A percentile compares a stretch with the other conserved stretches of the same genome.
phyloP scores from a whole-genome alignment of 805 yeast species.

The Metschnikowia kunwiensis region DNA sequence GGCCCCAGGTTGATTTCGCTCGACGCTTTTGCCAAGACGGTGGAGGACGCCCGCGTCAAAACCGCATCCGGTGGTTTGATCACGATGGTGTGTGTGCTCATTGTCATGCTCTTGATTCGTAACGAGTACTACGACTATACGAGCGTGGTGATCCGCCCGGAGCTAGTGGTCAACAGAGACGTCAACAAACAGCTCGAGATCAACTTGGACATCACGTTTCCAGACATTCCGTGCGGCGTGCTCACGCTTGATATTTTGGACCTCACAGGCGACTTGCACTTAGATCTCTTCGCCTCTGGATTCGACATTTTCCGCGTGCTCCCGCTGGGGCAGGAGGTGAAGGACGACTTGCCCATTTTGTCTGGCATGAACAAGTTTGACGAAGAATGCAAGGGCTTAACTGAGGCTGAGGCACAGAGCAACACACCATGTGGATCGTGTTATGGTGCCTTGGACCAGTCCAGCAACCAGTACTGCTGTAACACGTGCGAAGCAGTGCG shows the following conservation, averaged over 20 bases:
- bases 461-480: constrained; percentile 61
- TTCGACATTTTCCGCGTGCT: constrained; percentile 68
- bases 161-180: constrained; percentile 84
- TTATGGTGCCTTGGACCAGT: constrained; percentile 64
- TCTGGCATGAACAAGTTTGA: constrained; percentile 24
- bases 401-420: constrained; percentile 36
- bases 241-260: constrained; percentile 85
- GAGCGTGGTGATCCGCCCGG: constrained; percentile 67
- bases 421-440: constrained; percentile 71
- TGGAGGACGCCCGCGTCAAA: constrained; percentile 85
- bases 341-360: constrained; percentile 26
- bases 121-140: constrained; percentile 79
- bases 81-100: constrained; percentile 63
- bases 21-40: constrained; percentile 92
- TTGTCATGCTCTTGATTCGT: constrained; percentile 59
- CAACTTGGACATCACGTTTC: constrained; percentile 79
- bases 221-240: constrained; percentile 79
- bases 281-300: constrained; percentile 67
- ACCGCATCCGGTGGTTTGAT: constrained; percentile 90
- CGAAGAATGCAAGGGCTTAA: constrained; percentile 32
- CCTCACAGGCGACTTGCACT: constrained; percentile 77
- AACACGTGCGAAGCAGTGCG: constrained; percentile 81
- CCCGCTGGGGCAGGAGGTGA: constrained; percentile 44
- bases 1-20: constrained; percentile 51
- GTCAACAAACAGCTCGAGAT: constrained; percentile 72